Base-by-base conservation (phyloP, 257 asterid genomes). In the Solanum chiquidenum region DNA sequence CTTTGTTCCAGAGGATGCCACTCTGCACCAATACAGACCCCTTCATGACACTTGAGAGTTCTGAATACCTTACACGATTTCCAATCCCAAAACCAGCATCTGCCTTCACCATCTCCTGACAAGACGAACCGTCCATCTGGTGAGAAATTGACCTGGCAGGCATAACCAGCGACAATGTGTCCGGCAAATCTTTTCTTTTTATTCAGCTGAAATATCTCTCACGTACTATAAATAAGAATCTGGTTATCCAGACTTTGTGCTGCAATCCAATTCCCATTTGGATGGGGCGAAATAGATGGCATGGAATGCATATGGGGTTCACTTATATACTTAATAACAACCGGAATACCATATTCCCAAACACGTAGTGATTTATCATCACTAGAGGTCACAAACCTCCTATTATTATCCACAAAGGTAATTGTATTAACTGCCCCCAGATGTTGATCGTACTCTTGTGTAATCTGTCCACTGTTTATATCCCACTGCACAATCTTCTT, bases 81-180 rank as follows among this genome's bases (percentile, higher is more conserved):
- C 99, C 99, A 95, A 92, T 97, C 99, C 98, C 99, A 97, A 89
- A 97, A 97, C 99, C 98, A 97, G 92, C 99, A 96, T 89, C 94
- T 92, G 9, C 99, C 99, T 89, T 97, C 98, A 49, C 99, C 99
- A 87, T 97, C 99, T 87, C 99, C 98, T 3, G 99, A 97, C 95
- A 96, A 86, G 79, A 97, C 99, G 88, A 97, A 97, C 49, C 99
- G 89, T 40, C 99, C 99, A 91, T 96, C 99, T 0, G 98, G 99
- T 1, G 99, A 97, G 89, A 97, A 96, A 92, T 97, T 97, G 85
- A 96, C 98, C 92, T 97, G 99, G 89, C 99, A 95, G 74, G 97
- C 99, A 94, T 95, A 97, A 55, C 99, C 98, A 73, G 99, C 99
- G 20, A 86, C 98, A 62, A 95, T 95, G 90, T 95, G 99, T 87